Conservation (phyloP, 108 stramenopile species). For the Nitzschia sp. region DNA sequence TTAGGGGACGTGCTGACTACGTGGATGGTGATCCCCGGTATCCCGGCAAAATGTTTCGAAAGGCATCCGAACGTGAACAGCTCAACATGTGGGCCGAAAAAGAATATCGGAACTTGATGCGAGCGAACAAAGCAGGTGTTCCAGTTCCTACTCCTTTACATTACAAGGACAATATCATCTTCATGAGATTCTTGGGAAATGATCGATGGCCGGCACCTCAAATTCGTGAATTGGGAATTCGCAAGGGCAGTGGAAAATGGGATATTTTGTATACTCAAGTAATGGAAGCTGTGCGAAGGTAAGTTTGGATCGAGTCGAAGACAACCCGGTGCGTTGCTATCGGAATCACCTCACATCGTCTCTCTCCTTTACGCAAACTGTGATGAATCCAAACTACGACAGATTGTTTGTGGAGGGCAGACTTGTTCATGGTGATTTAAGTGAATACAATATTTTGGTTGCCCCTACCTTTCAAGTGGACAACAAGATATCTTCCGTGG, state of each 20-base stretch:
- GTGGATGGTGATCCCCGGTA: constrained; percentile 78
- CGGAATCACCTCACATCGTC: too few species aligned
- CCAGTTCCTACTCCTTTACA: constrained; percentile 66
- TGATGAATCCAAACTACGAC: not conserved
- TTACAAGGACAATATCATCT: constrained; percentile 71
- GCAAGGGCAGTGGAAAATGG: constrained; percentile 67
- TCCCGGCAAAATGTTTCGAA: constrained; percentile 39
- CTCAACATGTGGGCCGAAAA: constrained; percentile 81
- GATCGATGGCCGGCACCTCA: constrained; percentile 84
- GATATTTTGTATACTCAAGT: constrained; percentile 58
- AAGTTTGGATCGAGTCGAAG: too few species aligned
- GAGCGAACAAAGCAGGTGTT: constrained; percentile 62
- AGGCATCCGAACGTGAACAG: constrained; percentile 50
- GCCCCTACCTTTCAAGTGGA: constrained; percentile 47
- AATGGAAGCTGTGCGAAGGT: constrained; percentile 59
- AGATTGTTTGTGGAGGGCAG: constrained; percentile 56
- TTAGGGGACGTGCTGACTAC: constrained; percentile 56
- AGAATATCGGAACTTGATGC: constrained; percentile 76
- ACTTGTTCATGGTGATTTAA: constrained; percentile 76
- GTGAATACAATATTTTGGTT: constrained; percentile 82
- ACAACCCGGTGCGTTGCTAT: too few species aligned
- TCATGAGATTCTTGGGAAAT: constrained; percentile 80
- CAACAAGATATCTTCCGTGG: not conserved
- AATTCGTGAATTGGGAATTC: constrained; percentile 64
- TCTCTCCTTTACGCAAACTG: too few species aligned